Evolutionary conservation across 371 early-diverging fungal species (phyloP).

Genomic region (Nosema muscidifuracis): DNA sequence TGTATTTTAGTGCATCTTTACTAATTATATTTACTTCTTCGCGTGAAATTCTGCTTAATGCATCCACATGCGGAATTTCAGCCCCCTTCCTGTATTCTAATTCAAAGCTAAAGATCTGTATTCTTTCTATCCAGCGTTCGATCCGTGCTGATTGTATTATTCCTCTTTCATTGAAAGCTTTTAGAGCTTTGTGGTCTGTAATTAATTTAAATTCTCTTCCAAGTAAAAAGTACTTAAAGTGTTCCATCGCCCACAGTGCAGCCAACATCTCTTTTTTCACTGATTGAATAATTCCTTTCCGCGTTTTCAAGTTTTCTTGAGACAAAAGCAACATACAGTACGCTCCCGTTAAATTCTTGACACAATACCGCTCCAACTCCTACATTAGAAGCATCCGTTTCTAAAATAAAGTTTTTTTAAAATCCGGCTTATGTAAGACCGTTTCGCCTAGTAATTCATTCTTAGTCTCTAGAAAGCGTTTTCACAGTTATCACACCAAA

Average conservation of each 20-base stretch:
- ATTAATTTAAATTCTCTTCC: conserved; percentile 40
- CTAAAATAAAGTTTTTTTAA: conserved; percentile 29
- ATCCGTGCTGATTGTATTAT: conserved; percentile 1
- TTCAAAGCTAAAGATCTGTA: conserved; percentile 26
- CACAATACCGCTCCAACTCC: conserved; percentile 41
- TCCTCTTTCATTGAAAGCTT: conserved; percentile 16
- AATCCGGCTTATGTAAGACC: no score
- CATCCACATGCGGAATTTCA: not conserved
- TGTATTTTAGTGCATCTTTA: no score
- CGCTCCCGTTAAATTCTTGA: conserved; percentile 30
- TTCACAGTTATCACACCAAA: no score
- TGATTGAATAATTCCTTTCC: conserved; percentile 32
- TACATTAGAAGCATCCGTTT: conserved; percentile 44
- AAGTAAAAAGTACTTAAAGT: conserved; percentile 31
- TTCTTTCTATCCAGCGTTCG: conserved; percentile 25
- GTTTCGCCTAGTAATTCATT: no score
- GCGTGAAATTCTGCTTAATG: no score
- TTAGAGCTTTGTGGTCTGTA: conserved; percentile 57
- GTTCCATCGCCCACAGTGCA: conserved; percentile 21
- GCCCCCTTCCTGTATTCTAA: conserved; percentile 31
- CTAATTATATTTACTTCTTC: no score
- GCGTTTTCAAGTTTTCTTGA: conserved; percentile 22
- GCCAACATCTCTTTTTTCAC: conserved; percentile 51
- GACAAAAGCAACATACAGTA: conserved; percentile 2
- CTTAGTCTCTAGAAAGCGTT: no score